phyloP scores from a whole-genome alignment of 805 yeast species.

The Lipomyces orientalis region DNA sequence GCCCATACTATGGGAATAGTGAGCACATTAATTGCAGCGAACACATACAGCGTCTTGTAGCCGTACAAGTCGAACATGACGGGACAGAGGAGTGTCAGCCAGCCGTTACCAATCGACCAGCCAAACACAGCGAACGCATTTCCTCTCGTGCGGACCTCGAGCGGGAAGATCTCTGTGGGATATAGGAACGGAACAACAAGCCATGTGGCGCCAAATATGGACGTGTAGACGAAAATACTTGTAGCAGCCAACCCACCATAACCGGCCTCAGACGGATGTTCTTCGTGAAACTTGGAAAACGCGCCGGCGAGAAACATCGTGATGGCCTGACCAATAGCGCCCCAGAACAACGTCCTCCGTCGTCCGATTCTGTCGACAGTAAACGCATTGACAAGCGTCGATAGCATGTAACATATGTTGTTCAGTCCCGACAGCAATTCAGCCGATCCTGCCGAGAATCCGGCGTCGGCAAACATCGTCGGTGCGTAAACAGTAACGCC shows the following conservation, averaged over 20 bases:
- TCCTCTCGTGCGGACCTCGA: constrained; percentile 40
- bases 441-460: constrained; percentile 9
- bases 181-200: constrained; percentile 41
- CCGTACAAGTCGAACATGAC: constrained; percentile 42
- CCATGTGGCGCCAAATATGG: constrained; percentile 44
- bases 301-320: constrained; percentile 53
- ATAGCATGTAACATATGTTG: constrained; percentile 23
- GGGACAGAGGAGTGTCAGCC: constrained; percentile 45
- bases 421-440: constrained; percentile 26
- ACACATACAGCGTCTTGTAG: constrained; percentile 44
- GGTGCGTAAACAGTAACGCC: constrained; percentile 39
- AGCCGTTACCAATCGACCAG: constrained; percentile 47
- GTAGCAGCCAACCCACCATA: constrained; percentile 45
- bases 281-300: constrained; percentile 39
- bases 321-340: constrained; percentile 43
- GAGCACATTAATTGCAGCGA: constrained; percentile 43
- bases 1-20: constrained; percentile 47
- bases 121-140: constrained; percentile 35
- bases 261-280: constrained; percentile 39
- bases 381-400: constrained; percentile 26
- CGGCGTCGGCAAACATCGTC: constrained; percentile 21
- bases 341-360: constrained; percentile 28
- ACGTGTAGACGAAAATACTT: constrained; percentile 47
- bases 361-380: constrained; percentile 36
- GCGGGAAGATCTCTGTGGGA: constrained; percentile 41